Percentiles rank a stretch among this genome's conserved stretches.
phyloP scores from a whole-genome alignment of 306 rosid species.

The Luffa aegyptiaca region DNA sequence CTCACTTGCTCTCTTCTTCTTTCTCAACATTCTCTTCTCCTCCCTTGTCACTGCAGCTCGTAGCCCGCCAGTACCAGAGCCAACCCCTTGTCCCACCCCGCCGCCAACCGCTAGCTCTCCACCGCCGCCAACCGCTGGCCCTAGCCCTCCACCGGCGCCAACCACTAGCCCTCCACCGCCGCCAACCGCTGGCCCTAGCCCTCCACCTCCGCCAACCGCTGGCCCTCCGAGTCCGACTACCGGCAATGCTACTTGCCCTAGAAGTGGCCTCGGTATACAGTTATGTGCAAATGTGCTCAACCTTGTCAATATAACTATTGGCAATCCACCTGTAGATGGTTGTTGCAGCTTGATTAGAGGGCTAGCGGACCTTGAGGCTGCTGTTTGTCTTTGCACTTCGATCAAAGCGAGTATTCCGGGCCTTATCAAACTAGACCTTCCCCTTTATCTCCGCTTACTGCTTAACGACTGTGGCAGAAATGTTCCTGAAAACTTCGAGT shows the following conservation, averaged over 20 bases:
- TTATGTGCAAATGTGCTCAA: conserved; percentile 44
- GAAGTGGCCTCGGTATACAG: conserved; percentile 45
- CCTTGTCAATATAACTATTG: too few relatives aligned
- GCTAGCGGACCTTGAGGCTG: conserved; percentile 66
- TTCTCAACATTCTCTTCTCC: conserved; percentile 58
- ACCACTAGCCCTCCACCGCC: neutral
- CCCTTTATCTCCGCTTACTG: conserved; percentile 7
- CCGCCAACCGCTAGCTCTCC: too few relatives aligned
- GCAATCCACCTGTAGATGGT: too few relatives aligned
- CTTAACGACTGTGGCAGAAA: too few relatives aligned
- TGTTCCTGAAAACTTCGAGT: neutral
- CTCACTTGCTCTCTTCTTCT: conserved; percentile 50
- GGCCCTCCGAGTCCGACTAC: conserved; percentile 14
- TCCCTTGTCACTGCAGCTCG: conserved; percentile 23
- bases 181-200: too few relatives aligned
- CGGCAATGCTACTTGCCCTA: conserved; percentile 30
- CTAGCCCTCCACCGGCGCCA: too few relatives aligned
- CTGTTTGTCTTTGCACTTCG: conserved; percentile 74
- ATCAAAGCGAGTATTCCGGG: conserved; percentile 52
- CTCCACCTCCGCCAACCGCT: too few relatives aligned
- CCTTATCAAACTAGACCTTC: conserved; percentile 38
- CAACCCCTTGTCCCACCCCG: too few relatives aligned
- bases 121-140: too few relatives aligned
- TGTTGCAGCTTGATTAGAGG: conserved; percentile 21
- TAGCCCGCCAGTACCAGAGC: too few relatives aligned